Evolutionary conservation across 306 rosid species (phyloP), one percentile per base, ranked within the genome.

Genomic region (Lathyrus oleraceus): DNA sequence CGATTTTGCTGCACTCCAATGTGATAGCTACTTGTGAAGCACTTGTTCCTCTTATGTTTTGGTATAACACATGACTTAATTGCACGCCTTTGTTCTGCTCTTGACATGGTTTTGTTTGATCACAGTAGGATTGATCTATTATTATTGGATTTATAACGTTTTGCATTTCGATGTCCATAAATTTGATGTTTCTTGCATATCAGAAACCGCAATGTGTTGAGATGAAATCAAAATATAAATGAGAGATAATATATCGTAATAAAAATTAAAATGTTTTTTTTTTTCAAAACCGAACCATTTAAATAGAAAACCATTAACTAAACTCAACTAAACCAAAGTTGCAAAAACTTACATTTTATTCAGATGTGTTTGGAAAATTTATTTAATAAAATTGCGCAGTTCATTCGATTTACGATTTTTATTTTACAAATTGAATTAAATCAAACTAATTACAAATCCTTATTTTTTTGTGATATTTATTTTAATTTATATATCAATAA

Each of bases 111-210:
- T 10, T 0, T 0, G 78, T 38, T 65, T 79, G 87, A 72, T 89
- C 96, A 69, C 98, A 92, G 20, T 92, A 92, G 74, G 88, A 48
- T 83, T 92, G 98, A 57, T 92, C 85, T 62, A 92, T 85, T 87
- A 92, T 86, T 59, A 92, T 88, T 4, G 98, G 96, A 74, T 92
- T 85, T 66, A 78, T 75, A 57, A 92, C 98, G 47, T 89, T 92
- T 45, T 45, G 32, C 96, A 92, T 85, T 40, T 14, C 62, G 45
- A 92, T 76, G 17, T 89, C 87, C 77, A 77, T 27, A 40, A 87
- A 92, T 16, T 64, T 39, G 49, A 92, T 89, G 83, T 84, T 76
- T 63, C 58, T 85, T 43, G 96, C 98, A 73, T 83, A 86, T 2
- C 98, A 96, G 13, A 79, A 81, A 38, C 96, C 98, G 68, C 95